phyloP scores from a whole-genome alignment of 2,329 filamentous ascomycete genomes.

The Fusarium luffae region DNA sequence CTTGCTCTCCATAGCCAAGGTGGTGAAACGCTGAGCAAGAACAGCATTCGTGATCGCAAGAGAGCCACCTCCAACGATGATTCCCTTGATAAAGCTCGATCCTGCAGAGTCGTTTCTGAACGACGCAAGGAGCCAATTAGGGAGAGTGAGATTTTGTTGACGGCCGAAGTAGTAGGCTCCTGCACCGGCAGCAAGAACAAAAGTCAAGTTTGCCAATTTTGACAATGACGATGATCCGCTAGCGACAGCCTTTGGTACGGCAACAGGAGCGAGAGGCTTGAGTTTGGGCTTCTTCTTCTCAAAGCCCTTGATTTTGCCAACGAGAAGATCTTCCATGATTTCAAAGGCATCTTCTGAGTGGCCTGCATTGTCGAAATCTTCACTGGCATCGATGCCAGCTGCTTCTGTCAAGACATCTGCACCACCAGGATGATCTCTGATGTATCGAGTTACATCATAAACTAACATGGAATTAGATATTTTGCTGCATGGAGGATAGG shows the following conservation, averaged over 20 bases:
- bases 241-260: accelerated
- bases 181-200: not conserved
- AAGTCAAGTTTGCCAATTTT: not conserved
- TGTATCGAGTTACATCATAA: conserved; percentile 67
- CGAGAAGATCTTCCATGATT: conserved; percentile 52
- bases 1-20: conserved; percentile 40
- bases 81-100: conserved; percentile 24
- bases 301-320: conserved; percentile 53
- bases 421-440: conserved; percentile 75
- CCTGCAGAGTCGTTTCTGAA: not conserved
- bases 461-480: conserved; percentile 53
- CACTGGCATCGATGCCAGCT: conserved; percentile 79
- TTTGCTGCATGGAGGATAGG: no score
- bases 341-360: conserved; percentile 73
- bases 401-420: conserved; percentile 82
- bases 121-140: not conserved
- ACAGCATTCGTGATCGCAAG: conserved; percentile 45
- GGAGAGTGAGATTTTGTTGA: not conserved
- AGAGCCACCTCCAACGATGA: conserved; percentile 10
- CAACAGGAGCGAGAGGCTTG: not conserved
- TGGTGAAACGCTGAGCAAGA: conserved; percentile 44
- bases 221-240: not conserved
- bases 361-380: conserved; percentile 85
- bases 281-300: conserved; percentile 31
- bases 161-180: conserved; percentile 1